Evolutionary conservation across 768 basidiomycete species (phyloP).

Genomic region (Tephrocybe sp.): DNA sequence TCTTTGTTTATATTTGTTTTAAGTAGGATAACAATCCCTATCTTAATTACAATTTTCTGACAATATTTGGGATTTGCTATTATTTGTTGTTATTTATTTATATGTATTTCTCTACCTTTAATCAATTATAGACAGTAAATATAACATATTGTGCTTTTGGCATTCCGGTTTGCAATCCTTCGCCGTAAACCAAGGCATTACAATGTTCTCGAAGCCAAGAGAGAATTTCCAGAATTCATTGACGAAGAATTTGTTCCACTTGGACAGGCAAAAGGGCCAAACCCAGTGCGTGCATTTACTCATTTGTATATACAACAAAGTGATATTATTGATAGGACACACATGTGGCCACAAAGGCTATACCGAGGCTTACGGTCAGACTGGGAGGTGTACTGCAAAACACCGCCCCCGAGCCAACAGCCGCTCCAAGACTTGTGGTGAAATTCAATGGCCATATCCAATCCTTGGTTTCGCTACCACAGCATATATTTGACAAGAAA

Average conservation of each 20-base stretch:
- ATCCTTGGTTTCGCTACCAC: neutral
- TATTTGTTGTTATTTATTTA: too few species aligned
- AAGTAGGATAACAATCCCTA: too few species aligned
- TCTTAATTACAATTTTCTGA: too few species aligned
- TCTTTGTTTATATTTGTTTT: too few species aligned
- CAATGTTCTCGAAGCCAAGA: slow-evolving; percentile 18
- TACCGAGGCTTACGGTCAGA: slow-evolving; percentile 10
- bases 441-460: neutral
- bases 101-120: too few species aligned
- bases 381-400: slow-evolving; percentile 13
- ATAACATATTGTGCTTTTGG: too few species aligned
- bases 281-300: slow-evolving; percentile 1
- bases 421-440: neutral
- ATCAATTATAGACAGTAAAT: too few species aligned
- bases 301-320: neutral
- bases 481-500: neutral
- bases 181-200: slow-evolving; percentile 26
- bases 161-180: slow-evolving; percentile 25
- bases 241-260: slow-evolving; percentile 21
- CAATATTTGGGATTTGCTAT: too few species aligned
- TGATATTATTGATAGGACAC: neutral
- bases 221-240: too few species aligned
- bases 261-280: slow-evolving; percentile 15
- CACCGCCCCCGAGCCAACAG: neutral
- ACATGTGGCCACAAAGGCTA: slow-evolving; percentile 7